These are phyloP conservation scores for Arthrobotrys entomopaga DNA, from an alignment of 2,329 filamentous ascomycete species.

Conservation along the genomic window DNA sequence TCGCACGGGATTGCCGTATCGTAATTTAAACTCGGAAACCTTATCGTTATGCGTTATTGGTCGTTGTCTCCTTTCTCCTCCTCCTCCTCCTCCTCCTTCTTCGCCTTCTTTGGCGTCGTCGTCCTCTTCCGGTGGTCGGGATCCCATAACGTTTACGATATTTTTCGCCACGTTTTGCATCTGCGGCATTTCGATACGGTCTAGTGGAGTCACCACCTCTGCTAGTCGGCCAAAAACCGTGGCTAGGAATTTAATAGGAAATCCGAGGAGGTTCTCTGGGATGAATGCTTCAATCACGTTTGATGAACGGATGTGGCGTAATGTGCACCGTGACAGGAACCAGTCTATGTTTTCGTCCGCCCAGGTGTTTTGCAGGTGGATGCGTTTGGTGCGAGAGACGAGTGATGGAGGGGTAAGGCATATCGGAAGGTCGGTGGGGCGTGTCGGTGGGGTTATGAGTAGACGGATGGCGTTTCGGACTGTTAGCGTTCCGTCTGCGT, in stretches of 20 bases:
- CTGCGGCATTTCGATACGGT: conserved; percentile 26
- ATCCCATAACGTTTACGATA: neutral
- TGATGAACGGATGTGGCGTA: conserved; percentile 38
- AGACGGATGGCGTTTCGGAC: conserved; percentile 77
- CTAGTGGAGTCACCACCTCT: conserved; percentile 30
- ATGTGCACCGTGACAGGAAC: conserved; percentile 35
- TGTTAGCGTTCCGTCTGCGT: conserved; percentile 79
- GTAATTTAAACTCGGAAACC: too few species aligned
- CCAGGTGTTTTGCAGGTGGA: conserved; percentile 8
- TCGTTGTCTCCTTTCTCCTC: conserved; percentile 8
- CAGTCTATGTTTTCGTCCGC: conserved; percentile 30
- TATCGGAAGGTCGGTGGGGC: conserved; percentile 70
- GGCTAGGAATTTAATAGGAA: conserved; percentile 29
- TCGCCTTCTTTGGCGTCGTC: too few species aligned
- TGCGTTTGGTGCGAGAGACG: conserved; percentile 67
- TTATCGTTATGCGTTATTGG: too few species aligned
- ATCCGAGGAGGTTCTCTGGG: conserved; percentile 17
- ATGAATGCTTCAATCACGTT: conserved; percentile 46
- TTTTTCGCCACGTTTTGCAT: conserved; percentile 37
- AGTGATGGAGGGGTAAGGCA: conserved; percentile 76
- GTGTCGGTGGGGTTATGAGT: conserved; percentile 62
- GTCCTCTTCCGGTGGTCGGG: neutral
- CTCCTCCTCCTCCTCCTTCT: neutral
- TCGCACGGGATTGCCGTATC: neutral
- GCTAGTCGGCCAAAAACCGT: conserved; percentile 25